Evolutionary conservation across 441 rosid species (phyloP).

Genomic region (Syzygium malaccense): DNA sequence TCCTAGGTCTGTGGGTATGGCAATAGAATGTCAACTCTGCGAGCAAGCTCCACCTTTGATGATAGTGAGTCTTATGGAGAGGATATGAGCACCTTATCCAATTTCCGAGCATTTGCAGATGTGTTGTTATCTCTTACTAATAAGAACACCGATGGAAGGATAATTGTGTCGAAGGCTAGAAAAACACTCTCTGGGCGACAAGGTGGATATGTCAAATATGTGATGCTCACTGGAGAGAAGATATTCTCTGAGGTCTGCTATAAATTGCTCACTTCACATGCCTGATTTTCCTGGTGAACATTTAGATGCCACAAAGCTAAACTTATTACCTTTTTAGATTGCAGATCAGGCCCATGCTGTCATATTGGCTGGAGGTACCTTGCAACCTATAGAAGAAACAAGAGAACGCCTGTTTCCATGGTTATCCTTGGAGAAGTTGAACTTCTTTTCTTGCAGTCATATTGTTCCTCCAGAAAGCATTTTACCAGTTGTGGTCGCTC

Average conservation of each 20-base stretch:
- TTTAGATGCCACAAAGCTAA: not conserved
- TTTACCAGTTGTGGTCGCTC: constrained; percentile 73
- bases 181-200: constrained; percentile 33
- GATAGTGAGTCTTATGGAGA: constrained; percentile 27
- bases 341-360: constrained; percentile 82
- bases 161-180: constrained; percentile 66
- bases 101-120: constrained; percentile 67
- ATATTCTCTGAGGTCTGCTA: constrained; percentile 78
- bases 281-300: not conserved
- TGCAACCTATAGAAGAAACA: constrained; percentile 96
- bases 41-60: constrained; percentile 28
- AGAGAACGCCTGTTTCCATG: constrained; percentile 91
- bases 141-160: constrained; percentile 82
- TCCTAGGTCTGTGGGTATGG: constrained; percentile 80
- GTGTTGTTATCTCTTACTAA: constrained; percentile 68
- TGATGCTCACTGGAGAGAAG: constrained; percentile 90
- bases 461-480: constrained; percentile 83
- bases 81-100: constrained; percentile 51
- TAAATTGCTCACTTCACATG: not conserved
- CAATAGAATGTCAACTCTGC: constrained; percentile 41
- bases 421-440: constrained; percentile 56
- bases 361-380: constrained; percentile 90
- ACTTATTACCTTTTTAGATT: constrained; percentile 36
- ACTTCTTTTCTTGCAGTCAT: constrained; percentile 88
- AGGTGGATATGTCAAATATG: constrained; percentile 72